Conservation (phyloP, 768 basidiomycete genomes). For the Trametes meyenii region DNA sequence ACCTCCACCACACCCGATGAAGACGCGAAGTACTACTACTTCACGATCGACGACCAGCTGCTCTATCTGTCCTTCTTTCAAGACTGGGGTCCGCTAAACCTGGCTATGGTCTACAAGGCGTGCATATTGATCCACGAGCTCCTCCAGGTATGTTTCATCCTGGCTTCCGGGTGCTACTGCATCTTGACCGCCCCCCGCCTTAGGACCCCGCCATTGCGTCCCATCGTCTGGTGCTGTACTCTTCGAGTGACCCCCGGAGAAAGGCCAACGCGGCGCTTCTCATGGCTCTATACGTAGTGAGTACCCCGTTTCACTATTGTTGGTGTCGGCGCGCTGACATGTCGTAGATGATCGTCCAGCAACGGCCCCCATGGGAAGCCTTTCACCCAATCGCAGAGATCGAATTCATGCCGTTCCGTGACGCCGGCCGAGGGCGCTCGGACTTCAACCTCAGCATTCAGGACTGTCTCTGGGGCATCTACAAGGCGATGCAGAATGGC, state of each 20-base stretch:
- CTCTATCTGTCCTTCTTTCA: constrained; percentile 93
- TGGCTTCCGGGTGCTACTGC: background rate
- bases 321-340: background rate
- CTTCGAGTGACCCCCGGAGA: constrained; percentile 78
- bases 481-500: constrained; percentile 89
- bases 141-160: constrained; percentile 58
- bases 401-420: constrained; percentile 94
- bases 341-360: constrained; percentile 85
- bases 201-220: constrained; percentile 75
- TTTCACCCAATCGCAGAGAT: constrained; percentile 91
- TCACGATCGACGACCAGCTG: constrained; percentile 91
- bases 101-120: constrained; percentile 91
- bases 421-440: constrained; percentile 89
- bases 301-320: constrained; percentile 36
- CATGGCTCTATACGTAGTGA: constrained; percentile 89
- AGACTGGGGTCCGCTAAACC: constrained; percentile 91
- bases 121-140: constrained; percentile 92
- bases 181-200: background rate
- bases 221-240: constrained; percentile 86
- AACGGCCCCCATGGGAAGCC: constrained; percentile 90
- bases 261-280: constrained; percentile 96
- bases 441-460: constrained; percentile 95
- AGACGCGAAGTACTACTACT: constrained; percentile 80
- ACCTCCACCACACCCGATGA: constrained; percentile 68
- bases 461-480: constrained; percentile 86